A percentile compares a stretch with the other conserved stretches of the same genome.
These are phyloP conservation scores for Kwoniella mangroviensis DNA, from an alignment of 768 basidiomycete genomes.

Conservation along the genomic window DNA sequence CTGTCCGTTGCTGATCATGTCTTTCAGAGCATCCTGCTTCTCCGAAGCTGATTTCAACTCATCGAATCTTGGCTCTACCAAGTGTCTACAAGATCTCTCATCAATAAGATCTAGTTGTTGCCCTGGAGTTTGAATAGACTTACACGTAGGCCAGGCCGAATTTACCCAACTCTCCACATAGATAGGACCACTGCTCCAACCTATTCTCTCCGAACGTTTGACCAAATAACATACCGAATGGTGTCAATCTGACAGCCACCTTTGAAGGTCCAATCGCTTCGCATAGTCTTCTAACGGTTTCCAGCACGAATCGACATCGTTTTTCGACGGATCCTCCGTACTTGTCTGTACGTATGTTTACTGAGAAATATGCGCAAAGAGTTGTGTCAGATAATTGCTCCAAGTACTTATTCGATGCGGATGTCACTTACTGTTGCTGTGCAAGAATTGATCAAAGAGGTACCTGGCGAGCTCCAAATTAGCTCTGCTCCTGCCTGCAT, in stretches of 20 bases:
- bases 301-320: conserved; percentile 56
- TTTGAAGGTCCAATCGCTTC: conserved; percentile 34
- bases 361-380: conserved; percentile 32
- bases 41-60: conserved; percentile 43
- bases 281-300: conserved; percentile 53
- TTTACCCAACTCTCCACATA: conserved; percentile 37
- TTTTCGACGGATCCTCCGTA: conserved; percentile 59
- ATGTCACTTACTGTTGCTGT: conserved; percentile 25
- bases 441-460: conserved; percentile 47
- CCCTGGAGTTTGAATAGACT: conserved; percentile 9
- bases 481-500: not conserved
- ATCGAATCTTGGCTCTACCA: conserved; percentile 53
- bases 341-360: conserved; percentile 59
- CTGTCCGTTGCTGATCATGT: conserved; percentile 12
- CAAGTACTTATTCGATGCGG: too few relatives aligned
- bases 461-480: conserved; percentile 11
- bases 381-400: not conserved
- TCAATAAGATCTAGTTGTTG: not conserved
- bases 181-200: conserved; percentile 47
- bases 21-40: conserved; percentile 28
- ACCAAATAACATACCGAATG: conserved; percentile 33
- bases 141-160: conserved; percentile 47
- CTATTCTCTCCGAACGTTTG: conserved; percentile 39
- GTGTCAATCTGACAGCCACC: conserved; percentile 31
- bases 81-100: conserved; percentile 23